Base-by-base conservation (phyloP, 2,329 filamentous ascomycete genomes). In the Epichloe sp. region DNA sequence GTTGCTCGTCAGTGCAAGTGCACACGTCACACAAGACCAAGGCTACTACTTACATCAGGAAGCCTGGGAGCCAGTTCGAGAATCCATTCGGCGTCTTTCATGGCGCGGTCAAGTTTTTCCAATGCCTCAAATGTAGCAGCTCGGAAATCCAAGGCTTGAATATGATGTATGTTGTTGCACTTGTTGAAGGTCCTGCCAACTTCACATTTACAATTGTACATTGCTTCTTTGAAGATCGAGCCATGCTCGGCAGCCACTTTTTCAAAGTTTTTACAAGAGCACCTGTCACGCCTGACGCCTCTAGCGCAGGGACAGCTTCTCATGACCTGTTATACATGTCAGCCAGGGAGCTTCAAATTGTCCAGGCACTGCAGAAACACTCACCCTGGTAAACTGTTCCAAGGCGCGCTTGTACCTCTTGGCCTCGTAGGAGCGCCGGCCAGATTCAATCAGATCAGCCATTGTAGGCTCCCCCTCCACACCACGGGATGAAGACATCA, bases 181-280 rank as follows among this genome's bases (percentile, higher is more conserved):
- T 69, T 69, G 49, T 62, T 64, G 53, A 70, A 71, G 2, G 55
- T 66, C 43, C 60, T 66, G 12, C 65, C 63, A 5, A 67, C 65
- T 3, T 53, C 49, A 51, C 70, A 72, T 4, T 52, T 57, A 56
- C 70, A 72, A 10, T 60, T 65, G 49, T 67, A 65, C 63, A 70
- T 69, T 45, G 68, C 69, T 55, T 71, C 69, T 3, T 67, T 58
- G 54, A 70, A 71, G 23, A 72, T 66, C n/a, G 65, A 67, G 11
- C 62, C 64, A 34, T 60, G 59, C 34, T 64, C 58, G 1, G 48
- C 50, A 3, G 62, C 66, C 11, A 66, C 59, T 23, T 60, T 59
- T 43, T 68, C 64, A 42, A 65, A 71, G 51, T 70, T 57, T 53
- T 71, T 71, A 56, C 69, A 71, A 5, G 53, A 55, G 57, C 69